Conservation (phyloP, 1,284 basidiomycete genomes). For the Sporisorium reilianum region DNA sequence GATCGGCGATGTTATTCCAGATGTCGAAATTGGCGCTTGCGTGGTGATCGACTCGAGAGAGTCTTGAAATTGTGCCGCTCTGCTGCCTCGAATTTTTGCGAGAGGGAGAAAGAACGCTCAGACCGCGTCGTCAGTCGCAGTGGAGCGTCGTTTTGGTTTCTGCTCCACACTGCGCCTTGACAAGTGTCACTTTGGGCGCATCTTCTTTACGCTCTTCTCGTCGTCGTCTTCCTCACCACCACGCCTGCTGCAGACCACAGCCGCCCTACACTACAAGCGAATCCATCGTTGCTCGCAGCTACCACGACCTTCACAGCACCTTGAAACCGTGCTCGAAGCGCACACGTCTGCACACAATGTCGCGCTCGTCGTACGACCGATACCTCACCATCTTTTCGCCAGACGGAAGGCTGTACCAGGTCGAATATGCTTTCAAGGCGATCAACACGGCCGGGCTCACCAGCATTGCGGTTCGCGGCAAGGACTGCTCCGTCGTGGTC, state of each 20-base stretch:
- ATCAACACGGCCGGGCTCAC: conserved; percentile 97
- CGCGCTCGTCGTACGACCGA: conserved; percentile 67
- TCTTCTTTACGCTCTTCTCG: background rate
- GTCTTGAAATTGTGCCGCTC: conserved; percentile 12
- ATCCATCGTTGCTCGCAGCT: background rate
- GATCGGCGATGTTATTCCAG: conserved; percentile 16
- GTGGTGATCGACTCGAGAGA: conserved; percentile 22
- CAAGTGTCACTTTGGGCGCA: conserved; percentile 35
- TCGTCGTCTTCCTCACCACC: conserved; percentile 3
- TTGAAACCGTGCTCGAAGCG: background rate
- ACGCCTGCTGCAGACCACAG: background rate
- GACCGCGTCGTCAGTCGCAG: conserved; percentile 43
- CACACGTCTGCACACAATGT: conserved; percentile 50
- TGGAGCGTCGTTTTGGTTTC: conserved; percentile 7
- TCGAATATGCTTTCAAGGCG: conserved; percentile 95
- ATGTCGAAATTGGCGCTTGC: background rate
- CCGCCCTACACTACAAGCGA: background rate
- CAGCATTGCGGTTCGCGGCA: conserved; percentile 89
- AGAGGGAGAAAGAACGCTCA: conserved; percentile 27
- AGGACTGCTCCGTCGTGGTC: conserved; percentile 93
- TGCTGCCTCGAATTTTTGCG: background rate
- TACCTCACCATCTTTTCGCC: conserved; percentile 69
- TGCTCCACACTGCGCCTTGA: conserved; percentile 18
- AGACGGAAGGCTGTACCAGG: conserved; percentile 68
- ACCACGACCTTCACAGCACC: too few relatives aligned